phyloP scores from a whole-genome alignment of 331 rosid genomes.

The Stylosanthes scabra region DNA sequence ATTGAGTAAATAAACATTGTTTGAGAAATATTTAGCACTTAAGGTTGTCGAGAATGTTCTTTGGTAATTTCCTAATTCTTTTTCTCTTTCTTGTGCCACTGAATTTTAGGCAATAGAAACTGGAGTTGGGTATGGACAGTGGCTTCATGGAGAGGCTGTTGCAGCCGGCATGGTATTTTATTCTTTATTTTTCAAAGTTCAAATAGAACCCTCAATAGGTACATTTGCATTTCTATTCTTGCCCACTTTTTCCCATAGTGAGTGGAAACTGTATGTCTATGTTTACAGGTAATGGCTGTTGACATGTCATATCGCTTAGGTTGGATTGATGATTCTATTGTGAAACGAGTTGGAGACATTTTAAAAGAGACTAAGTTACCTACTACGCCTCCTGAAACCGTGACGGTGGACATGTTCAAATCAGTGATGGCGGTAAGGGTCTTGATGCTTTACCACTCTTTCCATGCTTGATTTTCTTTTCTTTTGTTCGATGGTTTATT shows the following conservation, averaged over 20 bases:
- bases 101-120: slow-evolving; percentile 84
- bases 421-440: slow-evolving; percentile 90
- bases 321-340: slow-evolving; percentile 91
- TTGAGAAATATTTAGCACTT: background rate
- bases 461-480: slow-evolving; percentile 17
- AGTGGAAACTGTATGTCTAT: slow-evolving; percentile 40
- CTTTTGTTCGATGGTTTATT: slow-evolving; percentile 25
- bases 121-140: slow-evolving; percentile 83
- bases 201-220: slow-evolving; percentile 1
- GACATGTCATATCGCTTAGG: slow-evolving; percentile 95
- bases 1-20: slow-evolving; percentile 14
- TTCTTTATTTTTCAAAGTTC: background rate
- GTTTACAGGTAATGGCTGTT: slow-evolving; percentile 84
- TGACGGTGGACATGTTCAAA: slow-evolving; percentile 89
- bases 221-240: slow-evolving; percentile 21
- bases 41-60: background rate
- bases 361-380: slow-evolving; percentile 77
- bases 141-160: slow-evolving; percentile 99
- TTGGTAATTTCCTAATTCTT: background rate
- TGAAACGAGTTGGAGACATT: slow-evolving; percentile 71
- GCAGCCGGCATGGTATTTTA: slow-evolving; percentile 88
- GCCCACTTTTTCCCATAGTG: slow-evolving; percentile 8
- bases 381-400: slow-evolving; percentile 62
- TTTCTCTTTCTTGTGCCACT: slow-evolving; percentile 33
- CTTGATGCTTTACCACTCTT: slow-evolving; percentile 4